Conservation (phyloP, 176 grass and related monocot genomes). For the Tillandsia leiboldiana region DNA sequence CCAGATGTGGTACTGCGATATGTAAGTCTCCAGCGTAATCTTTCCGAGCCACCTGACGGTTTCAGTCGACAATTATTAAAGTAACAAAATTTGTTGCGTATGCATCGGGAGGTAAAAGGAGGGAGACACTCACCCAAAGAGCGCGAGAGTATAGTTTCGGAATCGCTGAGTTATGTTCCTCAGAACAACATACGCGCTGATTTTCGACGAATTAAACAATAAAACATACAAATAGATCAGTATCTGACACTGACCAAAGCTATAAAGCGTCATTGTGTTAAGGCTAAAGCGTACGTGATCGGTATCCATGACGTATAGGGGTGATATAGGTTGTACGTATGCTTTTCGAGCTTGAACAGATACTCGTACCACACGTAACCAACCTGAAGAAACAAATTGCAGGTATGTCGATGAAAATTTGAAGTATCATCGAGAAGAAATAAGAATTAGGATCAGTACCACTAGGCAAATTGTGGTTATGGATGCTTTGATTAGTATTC, state of each 20-base stretch:
- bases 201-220: not conserved
- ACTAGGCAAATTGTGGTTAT: conserved; percentile 30
- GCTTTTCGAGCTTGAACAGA: conserved; percentile 26
- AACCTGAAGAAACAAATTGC: not conserved
- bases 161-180: conserved; percentile 21
- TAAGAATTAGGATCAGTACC: conserved; percentile 9
- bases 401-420: not conserved
- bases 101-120: not conserved
- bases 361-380: conserved; percentile 21
- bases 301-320: conserved; percentile 28
- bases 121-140: conserved; percentile 9
- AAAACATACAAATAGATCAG: conserved; percentile 1
- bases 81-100: too few relatives aligned
- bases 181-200: conserved; percentile 15
- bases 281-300: conserved; percentile 9
- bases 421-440: not conserved
- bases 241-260: not conserved
- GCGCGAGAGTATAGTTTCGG: conserved; percentile 15
- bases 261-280: not conserved
- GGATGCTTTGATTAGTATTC: conserved; percentile 26
- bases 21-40: conserved; percentile 28
- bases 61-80: not conserved
- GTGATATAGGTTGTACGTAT: conserved; percentile 24
- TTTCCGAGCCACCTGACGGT: conserved; percentile 25
- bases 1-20: conserved; percentile 22